phyloP scores from a whole-genome alignment of 2,329 filamentous ascomycete genomes.

The Teratosphaeria gauchensis region DNA sequence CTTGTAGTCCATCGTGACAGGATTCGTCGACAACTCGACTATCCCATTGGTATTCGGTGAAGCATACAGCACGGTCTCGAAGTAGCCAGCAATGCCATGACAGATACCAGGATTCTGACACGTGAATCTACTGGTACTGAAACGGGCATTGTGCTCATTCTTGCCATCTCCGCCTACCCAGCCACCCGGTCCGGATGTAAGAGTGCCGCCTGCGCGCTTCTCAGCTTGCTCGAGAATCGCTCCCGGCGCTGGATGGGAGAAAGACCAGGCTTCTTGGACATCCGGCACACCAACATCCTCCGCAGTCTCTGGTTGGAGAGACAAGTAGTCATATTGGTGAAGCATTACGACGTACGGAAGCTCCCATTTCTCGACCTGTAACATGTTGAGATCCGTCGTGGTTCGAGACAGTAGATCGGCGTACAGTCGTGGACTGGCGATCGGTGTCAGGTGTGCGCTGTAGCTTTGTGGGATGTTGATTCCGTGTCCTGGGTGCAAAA shows the following conservation, averaged over 20 bases:
- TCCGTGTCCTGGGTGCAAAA: slow-evolving; percentile 68
- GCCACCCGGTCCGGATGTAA: slow-evolving; percentile 50
- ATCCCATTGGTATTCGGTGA: neutral
- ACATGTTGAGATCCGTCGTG: slow-evolving; percentile 24
- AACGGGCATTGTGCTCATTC: slow-evolving; percentile 87
- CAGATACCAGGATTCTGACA: slow-evolving; percentile 71
- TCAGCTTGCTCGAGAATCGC: slow-evolving; percentile 47
- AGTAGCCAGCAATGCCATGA: slow-evolving; percentile 88
- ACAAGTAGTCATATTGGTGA: slow-evolving; percentile 79
- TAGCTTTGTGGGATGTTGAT: slow-evolving; percentile 93
- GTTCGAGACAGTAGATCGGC: slow-evolving; percentile 63
- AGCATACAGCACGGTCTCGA: slow-evolving; percentile 87
- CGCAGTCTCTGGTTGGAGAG: slow-evolving; percentile 22
- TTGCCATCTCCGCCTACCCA: slow-evolving; percentile 67
- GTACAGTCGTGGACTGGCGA: slow-evolving; percentile 76
- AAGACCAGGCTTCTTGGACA: slow-evolving; percentile 75
- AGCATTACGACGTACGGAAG: slow-evolving; percentile 93
- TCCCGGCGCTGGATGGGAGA: slow-evolving; percentile 62
- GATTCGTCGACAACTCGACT: slow-evolving; percentile 85
- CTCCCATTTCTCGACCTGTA: slow-evolving; percentile 65
- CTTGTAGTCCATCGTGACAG: slow-evolving; percentile 82
- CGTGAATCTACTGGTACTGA: slow-evolving; percentile 67
- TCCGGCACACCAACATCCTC: slow-evolving; percentile 20
- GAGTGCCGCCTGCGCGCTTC: slow-evolving; percentile 52
- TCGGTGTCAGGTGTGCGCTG: slow-evolving; percentile 86